A percentile compares a stretch with the other conserved stretches of the same genome.
Evolutionary conservation across 306 rosid species (phyloP).

Genomic region (Vicia sativa): DNA sequence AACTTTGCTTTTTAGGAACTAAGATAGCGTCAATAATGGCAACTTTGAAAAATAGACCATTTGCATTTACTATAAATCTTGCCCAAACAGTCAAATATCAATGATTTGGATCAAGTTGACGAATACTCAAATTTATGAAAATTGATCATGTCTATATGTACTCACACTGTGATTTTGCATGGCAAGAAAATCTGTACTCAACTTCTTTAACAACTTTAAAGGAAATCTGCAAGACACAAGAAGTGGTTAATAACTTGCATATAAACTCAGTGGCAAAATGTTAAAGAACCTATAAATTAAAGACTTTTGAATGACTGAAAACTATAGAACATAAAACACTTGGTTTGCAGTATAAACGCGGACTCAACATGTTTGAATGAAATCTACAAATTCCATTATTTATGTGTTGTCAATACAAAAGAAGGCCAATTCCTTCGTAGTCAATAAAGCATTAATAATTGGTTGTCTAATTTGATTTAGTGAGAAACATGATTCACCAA

Average conservation of each 20-base stretch:
- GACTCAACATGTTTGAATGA: no score
- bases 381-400: no score
- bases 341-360: no score
- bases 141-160: slow-evolving; percentile 20
- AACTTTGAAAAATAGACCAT: not conserved
- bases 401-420: slow-evolving; percentile 18
- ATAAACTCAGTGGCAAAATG: slow-evolving; percentile 8
- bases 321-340: no score
- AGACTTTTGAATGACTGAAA: not conserved
- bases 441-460: slow-evolving; percentile 3
- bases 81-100: not conserved
- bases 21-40: slow-evolving; percentile 14
- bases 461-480: slow-evolving; percentile 16
- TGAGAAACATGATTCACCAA: slow-evolving; percentile 24
- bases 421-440: no score
- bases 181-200: slow-evolving; percentile 80
- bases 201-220: slow-evolving; percentile 64
- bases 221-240: slow-evolving; percentile 67
- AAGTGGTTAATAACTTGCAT: slow-evolving; percentile 11
- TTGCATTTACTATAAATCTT: no score
- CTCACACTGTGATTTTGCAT: slow-evolving; percentile 88
- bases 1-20: not conserved
- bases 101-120: not conserved
- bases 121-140: slow-evolving; percentile 16
- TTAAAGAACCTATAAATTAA: slow-evolving; percentile 8